phyloP scores from a whole-genome alignment of 441 rosid species.

The Manihot esculenta region DNA sequence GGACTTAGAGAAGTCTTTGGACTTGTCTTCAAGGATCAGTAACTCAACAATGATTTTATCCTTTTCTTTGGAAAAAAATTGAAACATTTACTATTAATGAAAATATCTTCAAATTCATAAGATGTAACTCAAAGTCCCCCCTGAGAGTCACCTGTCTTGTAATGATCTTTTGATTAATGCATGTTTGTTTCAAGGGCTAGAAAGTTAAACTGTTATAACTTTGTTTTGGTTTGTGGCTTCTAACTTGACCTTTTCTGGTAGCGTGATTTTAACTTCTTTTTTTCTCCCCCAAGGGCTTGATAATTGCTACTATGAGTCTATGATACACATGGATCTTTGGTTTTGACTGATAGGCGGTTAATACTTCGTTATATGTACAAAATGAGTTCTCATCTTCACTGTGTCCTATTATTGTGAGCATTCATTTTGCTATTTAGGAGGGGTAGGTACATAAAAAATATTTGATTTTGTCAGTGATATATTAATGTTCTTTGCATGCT shows the following conservation, averaged over 20 bases:
- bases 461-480: not conserved
- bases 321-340: not conserved
- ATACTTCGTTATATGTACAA: not conserved
- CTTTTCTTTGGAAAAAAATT: too few relatives aligned
- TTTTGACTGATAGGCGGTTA: too few relatives aligned
- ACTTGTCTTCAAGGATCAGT: not conserved
- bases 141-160: not conserved
- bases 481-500: not conserved
- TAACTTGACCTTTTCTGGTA: not conserved
- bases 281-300: not conserved
- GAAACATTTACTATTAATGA: not conserved
- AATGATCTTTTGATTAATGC: not conserved
- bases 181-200: not conserved
- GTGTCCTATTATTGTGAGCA: not conserved
- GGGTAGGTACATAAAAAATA: not conserved
- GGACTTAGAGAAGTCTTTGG: too few relatives aligned
- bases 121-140: not conserved
- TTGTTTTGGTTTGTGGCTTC: not conserved
- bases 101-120: not conserved
- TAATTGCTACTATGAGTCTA: not conserved
- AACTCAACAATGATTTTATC: not conserved
- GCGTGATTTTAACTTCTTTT: not conserved
- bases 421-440: not conserved
- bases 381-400: not conserved
- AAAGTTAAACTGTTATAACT: not conserved